Evolutionary conservation across 768 basidiomycete species (phyloP).

Genomic region (Amanita pallidorosea): DNA sequence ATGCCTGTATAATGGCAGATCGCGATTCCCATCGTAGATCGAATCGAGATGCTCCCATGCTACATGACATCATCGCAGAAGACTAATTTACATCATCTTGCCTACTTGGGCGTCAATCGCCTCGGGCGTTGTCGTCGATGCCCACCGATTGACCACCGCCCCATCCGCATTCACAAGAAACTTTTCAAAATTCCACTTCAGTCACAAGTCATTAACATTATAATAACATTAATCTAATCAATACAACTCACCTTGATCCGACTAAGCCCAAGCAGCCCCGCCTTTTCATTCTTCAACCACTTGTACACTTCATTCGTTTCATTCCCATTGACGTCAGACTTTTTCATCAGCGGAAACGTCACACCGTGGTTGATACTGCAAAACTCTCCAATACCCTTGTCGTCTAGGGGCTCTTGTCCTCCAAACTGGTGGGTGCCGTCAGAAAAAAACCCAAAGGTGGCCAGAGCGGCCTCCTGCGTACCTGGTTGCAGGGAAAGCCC

Average conservation of each 20-base stretch:
- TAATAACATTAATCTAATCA: too few relatives aligned
- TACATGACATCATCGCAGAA: neutral
- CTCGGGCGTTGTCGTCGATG: constrained; percentile 62
- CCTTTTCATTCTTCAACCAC: constrained; percentile 74
- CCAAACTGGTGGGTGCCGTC: constrained; percentile 45
- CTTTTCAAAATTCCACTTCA: constrained; percentile 94
- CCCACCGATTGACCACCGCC: constrained; percentile 65
- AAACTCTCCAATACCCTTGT: constrained; percentile 63
- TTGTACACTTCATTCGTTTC: constrained; percentile 75
- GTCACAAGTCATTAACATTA: neutral
- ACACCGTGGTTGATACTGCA: constrained; percentile 83
- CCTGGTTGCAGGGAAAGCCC: constrained; percentile 90
- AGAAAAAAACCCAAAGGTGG: neutral
- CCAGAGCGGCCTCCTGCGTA: constrained; percentile 14
- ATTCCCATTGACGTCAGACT: constrained; percentile 89
- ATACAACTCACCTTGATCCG: constrained; percentile 43
- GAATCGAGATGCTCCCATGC: neutral
- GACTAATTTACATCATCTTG: constrained; percentile 17
- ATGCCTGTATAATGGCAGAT: neutral
- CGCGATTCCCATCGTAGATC: too few relatives aligned
- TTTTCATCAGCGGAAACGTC: constrained; percentile 84
- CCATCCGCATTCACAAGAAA: constrained; percentile 77
- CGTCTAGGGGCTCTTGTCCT: constrained; percentile 76
- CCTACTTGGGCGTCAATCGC: constrained; percentile 53
- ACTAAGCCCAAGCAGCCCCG: constrained; percentile 58